These are phyloP conservation scores for Pseudozyma tsukubaensis DNA, from an alignment of 1,284 basidiomycete species.

Conservation along the genomic window DNA sequence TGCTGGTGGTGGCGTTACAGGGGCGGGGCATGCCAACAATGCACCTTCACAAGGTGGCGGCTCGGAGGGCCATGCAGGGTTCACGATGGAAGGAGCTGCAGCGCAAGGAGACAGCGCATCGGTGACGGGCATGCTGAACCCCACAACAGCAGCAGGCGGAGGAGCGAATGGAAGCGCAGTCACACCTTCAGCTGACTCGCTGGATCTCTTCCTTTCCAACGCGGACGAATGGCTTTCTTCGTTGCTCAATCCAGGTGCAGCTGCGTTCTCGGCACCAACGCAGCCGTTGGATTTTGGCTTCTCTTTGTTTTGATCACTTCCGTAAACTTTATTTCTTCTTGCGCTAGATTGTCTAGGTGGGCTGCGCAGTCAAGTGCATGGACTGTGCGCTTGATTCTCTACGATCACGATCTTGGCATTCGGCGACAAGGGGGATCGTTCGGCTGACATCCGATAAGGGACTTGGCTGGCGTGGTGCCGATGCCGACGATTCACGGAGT, in stretches of 20 bases:
- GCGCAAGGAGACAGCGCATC: conserved; percentile 5
- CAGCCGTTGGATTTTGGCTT: conserved; percentile 42
- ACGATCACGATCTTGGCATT: no score
- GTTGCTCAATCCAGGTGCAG: conserved; percentile 37
- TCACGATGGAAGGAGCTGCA: neutral
- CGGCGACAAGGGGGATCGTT: no score
- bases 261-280: conserved; percentile 29
- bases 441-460: no score
- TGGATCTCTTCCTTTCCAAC: conserved; percentile 44
- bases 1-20: neutral
- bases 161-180: conserved; percentile 10
- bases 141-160: neutral
- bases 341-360: no score
- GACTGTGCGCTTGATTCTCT: no score
- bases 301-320: conserved; percentile 22
- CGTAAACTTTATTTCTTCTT: neutral
- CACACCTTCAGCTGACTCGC: conserved; percentile 34
- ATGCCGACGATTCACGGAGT: no score
- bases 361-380: no score
- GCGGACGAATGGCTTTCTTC: conserved; percentile 48
- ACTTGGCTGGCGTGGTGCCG: no score
- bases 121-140: conserved; percentile 9
- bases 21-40: neutral
- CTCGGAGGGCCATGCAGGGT: neutral
- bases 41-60: conserved; percentile 11